Conservation (phyloP, 495 filamentous ascomycete genomes). For the Choiromyces venosus region DNA sequence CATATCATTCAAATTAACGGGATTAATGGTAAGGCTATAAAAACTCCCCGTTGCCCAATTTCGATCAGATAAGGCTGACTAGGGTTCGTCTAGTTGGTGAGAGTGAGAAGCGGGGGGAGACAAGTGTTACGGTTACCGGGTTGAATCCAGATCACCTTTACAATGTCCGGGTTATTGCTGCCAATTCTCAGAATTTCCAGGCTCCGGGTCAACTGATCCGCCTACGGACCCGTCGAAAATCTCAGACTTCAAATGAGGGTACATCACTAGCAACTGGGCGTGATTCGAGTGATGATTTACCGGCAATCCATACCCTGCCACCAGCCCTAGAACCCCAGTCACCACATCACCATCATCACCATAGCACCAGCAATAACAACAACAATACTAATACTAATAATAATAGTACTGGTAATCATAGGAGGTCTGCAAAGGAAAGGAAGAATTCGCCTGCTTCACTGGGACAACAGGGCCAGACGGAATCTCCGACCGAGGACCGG, state of each 20-base stretch:
- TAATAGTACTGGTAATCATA: neutral
- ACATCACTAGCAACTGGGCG: constrained; percentile 21
- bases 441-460: constrained; percentile 63
- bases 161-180: constrained; percentile 82
- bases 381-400: neutral
- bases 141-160: constrained; percentile 82
- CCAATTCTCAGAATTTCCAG: constrained; percentile 84
- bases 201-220: constrained; percentile 79
- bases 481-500: constrained; percentile 42
- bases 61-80: neutral
- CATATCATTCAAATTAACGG: constrained; percentile 92
- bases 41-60: neutral
- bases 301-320: constrained; percentile 24
- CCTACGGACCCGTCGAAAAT: constrained; percentile 53
- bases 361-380: constrained; percentile 58
- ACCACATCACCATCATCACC: constrained; percentile 42
- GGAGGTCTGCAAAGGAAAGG: constrained; percentile 48
- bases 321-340: constrained; percentile 23
- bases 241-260: constrained; percentile 14
- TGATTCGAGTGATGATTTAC: constrained; percentile 43
- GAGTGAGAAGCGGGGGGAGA: constrained; percentile 69
- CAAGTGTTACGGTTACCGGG: constrained; percentile 79
- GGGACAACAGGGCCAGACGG: constrained; percentile 50
- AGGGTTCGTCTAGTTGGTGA: constrained; percentile 63
- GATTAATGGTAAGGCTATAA: constrained; percentile 62